Conservation (phyloP, 164 flowering plant species). For the Magnolia kwangsiensis region DNA sequence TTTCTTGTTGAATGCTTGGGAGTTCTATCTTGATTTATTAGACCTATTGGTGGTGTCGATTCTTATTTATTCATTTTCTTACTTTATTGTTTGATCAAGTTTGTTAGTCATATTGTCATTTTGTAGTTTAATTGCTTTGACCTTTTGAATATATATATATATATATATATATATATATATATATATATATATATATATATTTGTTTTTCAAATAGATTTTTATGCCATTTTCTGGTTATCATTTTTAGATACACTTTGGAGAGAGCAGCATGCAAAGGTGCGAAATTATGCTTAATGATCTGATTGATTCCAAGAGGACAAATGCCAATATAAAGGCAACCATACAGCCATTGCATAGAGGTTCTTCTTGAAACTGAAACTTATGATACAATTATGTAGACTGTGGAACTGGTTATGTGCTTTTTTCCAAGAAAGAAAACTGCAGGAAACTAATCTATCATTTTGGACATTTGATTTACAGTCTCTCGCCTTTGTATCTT, state of each 20-base stretch:
- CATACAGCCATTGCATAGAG: slow-evolving; percentile 45
- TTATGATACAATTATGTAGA: background rate
- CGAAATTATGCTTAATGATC: slow-evolving; percentile 98
- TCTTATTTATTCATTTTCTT: background rate
- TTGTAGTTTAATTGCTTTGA: background rate
- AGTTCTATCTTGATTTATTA: background rate
- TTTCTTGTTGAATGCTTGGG: background rate
- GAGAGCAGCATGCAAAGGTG: slow-evolving; percentile 96
- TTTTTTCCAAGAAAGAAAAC: background rate
- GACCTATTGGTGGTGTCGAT: background rate
- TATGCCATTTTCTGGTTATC: slow-evolving; percentile 11
- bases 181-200: too few species aligned
- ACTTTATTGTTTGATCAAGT: too few species aligned
- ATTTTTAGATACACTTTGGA: slow-evolving; percentile 87
- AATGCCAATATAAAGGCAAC: slow-evolving; percentile 86
- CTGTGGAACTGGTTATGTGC: background rate
- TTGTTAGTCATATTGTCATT: too few species aligned
- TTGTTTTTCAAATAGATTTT: slow-evolving; percentile 4
- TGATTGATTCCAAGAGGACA: slow-evolving; percentile 92
- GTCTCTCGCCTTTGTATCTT: background rate
- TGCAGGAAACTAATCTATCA: background rate
- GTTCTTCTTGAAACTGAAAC: slow-evolving; percentile 21
- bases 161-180: too few species aligned
- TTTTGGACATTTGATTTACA: background rate
- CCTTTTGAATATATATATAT: background rate